Base-by-base conservation (phyloP, 805 yeast species). In the Metschnikowia peoriensis region DNA sequence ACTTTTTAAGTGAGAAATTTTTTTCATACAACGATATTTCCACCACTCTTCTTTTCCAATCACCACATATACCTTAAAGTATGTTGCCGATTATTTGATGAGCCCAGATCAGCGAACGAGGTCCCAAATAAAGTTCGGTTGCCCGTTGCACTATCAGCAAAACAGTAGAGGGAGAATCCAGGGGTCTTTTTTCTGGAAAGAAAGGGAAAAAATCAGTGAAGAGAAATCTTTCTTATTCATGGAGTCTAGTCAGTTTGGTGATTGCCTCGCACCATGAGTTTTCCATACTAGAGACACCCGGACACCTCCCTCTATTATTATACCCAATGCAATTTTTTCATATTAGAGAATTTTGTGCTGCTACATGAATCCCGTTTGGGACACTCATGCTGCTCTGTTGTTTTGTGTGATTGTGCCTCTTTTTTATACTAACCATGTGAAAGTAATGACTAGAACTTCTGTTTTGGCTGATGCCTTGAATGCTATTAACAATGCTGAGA, bases 401-500 rank as follows among this genome's bases (percentile, higher is more conserved):
- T 58, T 60, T 60, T 60, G 61, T 47, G 38, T 52, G 61, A 53
- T 60, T 54, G 61, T 50, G 47, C 46, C 44, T 22, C 14, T 39
- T 34, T 27, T 35, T 42, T 22, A 22, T 58, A 58, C 63, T 60
- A 60, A 58, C 63, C 7, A 22, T 14, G 10, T 16, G 14, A 15
- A 44, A 56, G 57, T 48, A 51, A 66, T 67, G 70, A 67, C 70
- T 52, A 67, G 71, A 67, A 63, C 70, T 58, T 67, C 70, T 49
- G 70, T 67, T 56, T 65, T 67, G 63, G 71, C 71, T 51, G 71
- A 67, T 58, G 70, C 71, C 58, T 65, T 67, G 62, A 67, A 67
- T 61, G 65, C 69, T 51, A 67, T 67, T 59, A 67, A 67, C 70
- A 67, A 67, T 61, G 70, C 71, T 61, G 71, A 67, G 61, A 67